Evolutionary conservation across 2,329 filamentous ascomycete species (phyloP), one percentile per base, ranked within the genome.

Genomic region (Onygenales sp.): DNA sequence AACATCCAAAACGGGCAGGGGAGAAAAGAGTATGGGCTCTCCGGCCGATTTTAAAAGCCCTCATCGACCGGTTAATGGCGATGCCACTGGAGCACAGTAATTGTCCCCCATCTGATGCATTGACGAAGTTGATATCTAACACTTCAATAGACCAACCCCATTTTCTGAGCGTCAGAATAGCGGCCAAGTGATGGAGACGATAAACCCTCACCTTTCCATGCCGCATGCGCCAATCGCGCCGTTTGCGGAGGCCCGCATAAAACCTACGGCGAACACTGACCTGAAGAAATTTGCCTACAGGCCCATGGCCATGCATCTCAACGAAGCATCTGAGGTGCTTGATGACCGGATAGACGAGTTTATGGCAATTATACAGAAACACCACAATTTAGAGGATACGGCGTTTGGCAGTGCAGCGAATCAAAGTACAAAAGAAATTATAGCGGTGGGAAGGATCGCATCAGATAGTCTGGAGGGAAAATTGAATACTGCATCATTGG

Each of bases 331-430:
- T 4, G 91, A 95, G 68, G 88, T 95, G 44, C 79, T 97, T 7
- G 93, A 98, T 70, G 92, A 97, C 70, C 81, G 90, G 61, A 96
- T 98, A 73, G 90, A 97, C 62, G 89, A 91, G 58, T 95, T 96
- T 63, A 78, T 83, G 55, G 73, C 76, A n/a, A 69, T 90, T 1
- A 77, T 95, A 5, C 84, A 88, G 70, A 81, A 85, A 53, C 77
- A 90, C 59, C 82, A 95, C 69, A 76, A 80, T 11, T 75, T 95
- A 5, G 87, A 93, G 14, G 85, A 93, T 55, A 80, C 81, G 14
- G 86, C 82, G 0, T 94, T 98, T 67, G 91, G 91, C 47, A 95
- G 88, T 66, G 89, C 93, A 10, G 87, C 89, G 21, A 83, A 80
- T 52, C 87, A 94, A 68, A 88, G 88, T 59, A 94, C 89, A 2